A percentile compares a stretch with the other conserved stretches of the same genome.
phyloP scores from a whole-genome alignment of 441 rosid genomes.

The Heliophila coronopifolia region DNA sequence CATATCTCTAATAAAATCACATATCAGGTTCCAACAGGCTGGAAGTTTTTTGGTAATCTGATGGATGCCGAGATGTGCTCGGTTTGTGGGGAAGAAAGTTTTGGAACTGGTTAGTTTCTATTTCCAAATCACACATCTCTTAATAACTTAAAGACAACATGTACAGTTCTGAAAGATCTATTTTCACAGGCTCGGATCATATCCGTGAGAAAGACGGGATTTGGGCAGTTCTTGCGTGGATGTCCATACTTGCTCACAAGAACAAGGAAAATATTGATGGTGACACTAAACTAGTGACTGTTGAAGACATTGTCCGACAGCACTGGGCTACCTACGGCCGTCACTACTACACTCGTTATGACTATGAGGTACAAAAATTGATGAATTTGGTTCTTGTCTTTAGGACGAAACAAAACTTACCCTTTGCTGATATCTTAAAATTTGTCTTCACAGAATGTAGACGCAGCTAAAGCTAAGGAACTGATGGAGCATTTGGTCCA shows the following conservation, averaged over 20 bases:
- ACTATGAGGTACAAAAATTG: constrained; percentile 70
- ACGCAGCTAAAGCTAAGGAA: constrained; percentile 81
- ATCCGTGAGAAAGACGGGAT: constrained; percentile 96
- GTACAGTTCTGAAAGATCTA: constrained; percentile 10
- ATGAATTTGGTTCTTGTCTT: neutral
- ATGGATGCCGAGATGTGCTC: constrained; percentile 98
- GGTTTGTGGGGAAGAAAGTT: constrained; percentile 96
- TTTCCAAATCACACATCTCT: constrained; percentile 8
- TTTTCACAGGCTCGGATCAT: constrained; percentile 78
- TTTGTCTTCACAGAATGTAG: constrained; percentile 69
- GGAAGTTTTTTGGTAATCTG: constrained; percentile 97
- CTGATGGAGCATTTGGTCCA: constrained; percentile 78
- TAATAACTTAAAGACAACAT: neutral
- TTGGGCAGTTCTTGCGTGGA: constrained; percentile 99
- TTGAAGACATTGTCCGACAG: constrained; percentile 84
- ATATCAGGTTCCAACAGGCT: constrained; percentile 87
- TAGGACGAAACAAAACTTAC: neutral
- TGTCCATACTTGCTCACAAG: constrained; percentile 80
- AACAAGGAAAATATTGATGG: constrained; percentile 65
- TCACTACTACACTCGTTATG: constrained; percentile 93
- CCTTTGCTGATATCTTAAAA: constrained; percentile 21
- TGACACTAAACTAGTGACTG: constrained; percentile 56
- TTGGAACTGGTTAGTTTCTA: constrained; percentile 77
- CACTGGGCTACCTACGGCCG: constrained; percentile 94
- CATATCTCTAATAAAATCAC: constrained; percentile 2